phyloP scores from a whole-genome alignment of 2,329 filamentous ascomycete species.

The Penicillium sp. region DNA sequence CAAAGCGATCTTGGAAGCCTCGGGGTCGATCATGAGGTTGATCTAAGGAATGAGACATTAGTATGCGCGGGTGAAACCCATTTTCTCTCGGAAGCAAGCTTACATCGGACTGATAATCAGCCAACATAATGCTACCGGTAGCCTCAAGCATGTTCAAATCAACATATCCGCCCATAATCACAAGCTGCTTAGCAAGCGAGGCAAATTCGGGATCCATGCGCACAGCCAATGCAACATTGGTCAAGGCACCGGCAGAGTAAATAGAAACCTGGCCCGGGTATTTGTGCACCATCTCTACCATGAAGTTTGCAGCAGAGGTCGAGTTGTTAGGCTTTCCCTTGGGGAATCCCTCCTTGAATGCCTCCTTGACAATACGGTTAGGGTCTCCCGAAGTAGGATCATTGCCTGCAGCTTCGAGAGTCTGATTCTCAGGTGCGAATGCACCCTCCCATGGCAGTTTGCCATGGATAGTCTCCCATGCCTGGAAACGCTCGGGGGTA shows the following conservation, averaged over 20 bases:
- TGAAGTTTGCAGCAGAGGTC: slow-evolving; percentile 52
- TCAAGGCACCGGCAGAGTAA: slow-evolving; percentile 55
- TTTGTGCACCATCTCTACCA: slow-evolving; percentile 56
- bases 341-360: slow-evolving; percentile 56
- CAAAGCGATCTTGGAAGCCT: slow-evolving; percentile 57
- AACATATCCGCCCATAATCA: slow-evolving; percentile 59
- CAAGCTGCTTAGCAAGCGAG: slow-evolving; percentile 52
- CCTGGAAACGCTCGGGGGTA: slow-evolving; percentile 51
- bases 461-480: slow-evolving; percentile 55
- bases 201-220: slow-evolving; percentile 56
- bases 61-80: slow-evolving; percentile 11
- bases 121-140: slow-evolving; percentile 35
- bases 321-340: slow-evolving; percentile 49
- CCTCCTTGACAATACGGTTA: slow-evolving; percentile 46
- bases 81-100: slow-evolving; percentile 16
- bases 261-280: slow-evolving; percentile 60
- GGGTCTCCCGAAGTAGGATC: slow-evolving; percentile 57
- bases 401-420: slow-evolving; percentile 49
- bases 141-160: slow-evolving; percentile 50
- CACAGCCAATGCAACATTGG: slow-evolving; percentile 57
- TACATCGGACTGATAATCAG: slow-evolving; percentile 38
- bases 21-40: slow-evolving; percentile 60
- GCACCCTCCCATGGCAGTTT: slow-evolving; percentile 55
- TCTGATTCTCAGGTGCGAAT: slow-evolving; percentile 53
- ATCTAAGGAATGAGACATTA: slow-evolving; percentile 38